Evolutionary conservation across 805 yeast species (phyloP), one percentile per base, ranked within the genome.

Genomic region (Metschnikowia santaceciliae): DNA sequence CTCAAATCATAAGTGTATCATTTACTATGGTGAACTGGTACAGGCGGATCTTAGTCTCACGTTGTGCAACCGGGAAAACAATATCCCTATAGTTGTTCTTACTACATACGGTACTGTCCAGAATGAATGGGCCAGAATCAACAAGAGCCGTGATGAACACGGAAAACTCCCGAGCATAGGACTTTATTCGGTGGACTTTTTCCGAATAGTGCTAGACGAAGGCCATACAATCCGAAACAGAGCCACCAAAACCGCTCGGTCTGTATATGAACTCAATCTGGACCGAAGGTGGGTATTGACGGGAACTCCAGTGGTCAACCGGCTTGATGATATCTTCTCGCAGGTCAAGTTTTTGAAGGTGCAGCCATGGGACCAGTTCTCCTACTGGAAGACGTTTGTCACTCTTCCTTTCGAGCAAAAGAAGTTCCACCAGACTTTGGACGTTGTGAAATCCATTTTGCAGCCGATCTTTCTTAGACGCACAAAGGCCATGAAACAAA

Each of bases 301-400:
- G 0, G 98, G 98, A 6, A 91, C 98, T 0, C 97, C 98, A 0
- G 88, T 91, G 30, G 86, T 90, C 37, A 91, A 91, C 65, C 72
- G 91, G 54, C 72, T 92, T 8, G 97, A 92, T 65, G 98, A 92
- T 65, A 68, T 92, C 43, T 91, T 80, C 62, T 84, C 96, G 5
- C 67, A 90, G 45, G 80, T 90, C 15, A 81, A 82, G 57, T 92
- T 85, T 60, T 68, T 92, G 44, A 75, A 82, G 40, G 68, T 91
- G n/a, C 89, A 88, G 58, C 98, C 98, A 0, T 92, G 97, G 97
- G 75, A 84, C 37, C 86, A 86, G 58, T 83, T 87, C 50, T 77
- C 88, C 0, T 84, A 86, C 55, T 92, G 98, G 98, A 86, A 84
- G 57, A 82, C 89, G 14, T 90, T 90, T 63, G 80, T 92, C 30